Evolutionary conservation across 176 grass and related monocot species (phyloP).

Genomic region (Oryza nivara): DNA sequence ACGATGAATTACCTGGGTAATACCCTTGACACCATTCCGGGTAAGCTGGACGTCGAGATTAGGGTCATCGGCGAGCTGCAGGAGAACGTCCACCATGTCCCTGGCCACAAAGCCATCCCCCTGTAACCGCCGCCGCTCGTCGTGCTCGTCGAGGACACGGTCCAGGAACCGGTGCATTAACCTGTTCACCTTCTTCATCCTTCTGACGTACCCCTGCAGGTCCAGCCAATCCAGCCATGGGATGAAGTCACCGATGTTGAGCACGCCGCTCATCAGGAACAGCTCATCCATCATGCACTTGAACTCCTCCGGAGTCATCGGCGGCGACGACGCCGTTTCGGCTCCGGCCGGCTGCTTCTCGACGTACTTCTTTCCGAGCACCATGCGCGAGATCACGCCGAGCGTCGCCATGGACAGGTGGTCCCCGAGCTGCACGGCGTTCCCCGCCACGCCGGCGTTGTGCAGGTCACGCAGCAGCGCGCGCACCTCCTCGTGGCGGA

Average conservation of each 20-base stretch:
- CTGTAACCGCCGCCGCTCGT: constrained; percentile 37
- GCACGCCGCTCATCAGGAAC: constrained; percentile 55
- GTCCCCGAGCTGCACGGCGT: constrained; percentile 48
- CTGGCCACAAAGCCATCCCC: constrained; percentile 52
- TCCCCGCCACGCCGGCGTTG: not conserved
- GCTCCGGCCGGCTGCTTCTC: not conserved
- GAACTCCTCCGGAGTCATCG: constrained; percentile 56
- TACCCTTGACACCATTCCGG: constrained; percentile 53
- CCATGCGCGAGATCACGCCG: constrained; percentile 63
- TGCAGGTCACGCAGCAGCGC: constrained; percentile 41
- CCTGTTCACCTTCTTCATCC: constrained; percentile 65
- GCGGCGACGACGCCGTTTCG: no score
- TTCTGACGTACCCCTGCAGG: constrained; percentile 61
- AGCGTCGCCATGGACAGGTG: constrained; percentile 45
- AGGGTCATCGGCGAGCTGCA: constrained; percentile 59
- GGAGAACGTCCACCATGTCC: constrained; percentile 73
- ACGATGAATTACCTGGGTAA: constrained; percentile 53
- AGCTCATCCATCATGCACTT: constrained; percentile 63
- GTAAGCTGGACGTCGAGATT: constrained; percentile 56
- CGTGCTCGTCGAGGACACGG: constrained; percentile 66
- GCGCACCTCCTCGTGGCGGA: constrained; percentile 48
- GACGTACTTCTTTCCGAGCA: constrained; percentile 70
- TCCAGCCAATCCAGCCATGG: constrained; percentile 66
- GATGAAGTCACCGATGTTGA: constrained; percentile 75
- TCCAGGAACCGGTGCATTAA: constrained; percentile 67